These are phyloP conservation scores for Daldinia vernicosa DNA, from an alignment of 495 filamentous ascomycete genomes.

Conservation along the genomic window DNA sequence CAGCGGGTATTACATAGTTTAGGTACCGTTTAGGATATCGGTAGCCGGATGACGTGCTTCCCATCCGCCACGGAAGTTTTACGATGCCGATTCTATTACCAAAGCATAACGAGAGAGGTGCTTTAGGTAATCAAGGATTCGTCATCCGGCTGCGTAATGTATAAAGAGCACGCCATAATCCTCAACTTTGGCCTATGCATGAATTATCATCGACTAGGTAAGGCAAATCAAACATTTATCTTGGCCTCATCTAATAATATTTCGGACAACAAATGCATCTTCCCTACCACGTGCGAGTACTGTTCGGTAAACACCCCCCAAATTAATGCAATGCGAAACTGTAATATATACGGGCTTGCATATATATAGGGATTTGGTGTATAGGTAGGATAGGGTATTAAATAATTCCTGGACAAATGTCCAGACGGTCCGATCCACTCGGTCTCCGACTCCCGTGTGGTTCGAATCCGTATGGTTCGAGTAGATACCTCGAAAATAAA, in stretches of 20 bases:
- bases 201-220: not conserved
- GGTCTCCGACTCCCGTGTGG: not conserved
- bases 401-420: not conserved
- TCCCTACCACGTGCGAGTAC: not conserved
- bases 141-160: constrained; percentile 4
- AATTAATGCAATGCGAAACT: no score
- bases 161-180: constrained; percentile 1
- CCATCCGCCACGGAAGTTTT: not conserved
- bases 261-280: not conserved
- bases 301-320: no score
- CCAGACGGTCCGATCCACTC: not conserved
- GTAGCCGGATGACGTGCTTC: constrained; percentile 42
- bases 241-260: not conserved
- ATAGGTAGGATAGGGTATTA: not conserved
- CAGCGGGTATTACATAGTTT: constrained; percentile 29
- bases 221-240: not conserved
- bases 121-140: not conserved
- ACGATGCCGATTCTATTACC: no score
- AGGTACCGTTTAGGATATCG: constrained; percentile 37
- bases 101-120: not conserved
- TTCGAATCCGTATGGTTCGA: no score
- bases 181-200: not conserved
- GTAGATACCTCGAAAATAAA: constrained; percentile 2
- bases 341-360: not conserved
- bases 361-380: not conserved